These are phyloP conservation scores for Cotoneaster glaucophyllus DNA, from an alignment of 306 rosid species.

Conservation along the genomic window DNA sequence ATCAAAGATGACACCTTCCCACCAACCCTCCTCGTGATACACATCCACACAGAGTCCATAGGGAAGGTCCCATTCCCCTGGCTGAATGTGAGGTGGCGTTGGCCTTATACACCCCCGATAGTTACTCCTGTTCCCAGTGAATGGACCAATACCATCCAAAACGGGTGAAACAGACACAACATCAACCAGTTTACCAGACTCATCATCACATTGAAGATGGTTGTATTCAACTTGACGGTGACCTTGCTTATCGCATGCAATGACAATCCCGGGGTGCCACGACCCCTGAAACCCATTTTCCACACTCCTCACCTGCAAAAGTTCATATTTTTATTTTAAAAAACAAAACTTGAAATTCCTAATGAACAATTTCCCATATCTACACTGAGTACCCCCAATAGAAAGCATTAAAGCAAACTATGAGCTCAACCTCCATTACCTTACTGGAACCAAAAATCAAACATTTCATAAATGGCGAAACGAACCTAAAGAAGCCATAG, in stretches of 20 bases:
- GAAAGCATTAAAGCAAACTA: neutral
- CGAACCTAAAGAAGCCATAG: neutral
- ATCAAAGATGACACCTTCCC: slow-evolving; percentile 94
- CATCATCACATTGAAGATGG: slow-evolving; percentile 39
- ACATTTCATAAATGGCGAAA: neutral
- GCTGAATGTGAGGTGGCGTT: slow-evolving; percentile 32
- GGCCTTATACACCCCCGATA: slow-evolving; percentile 62
- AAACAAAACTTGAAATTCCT: neutral
- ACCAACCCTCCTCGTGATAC: slow-evolving; percentile 65
- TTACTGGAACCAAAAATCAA: neutral
- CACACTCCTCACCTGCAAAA: slow-evolving; percentile 65
- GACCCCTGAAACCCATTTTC: slow-evolving; percentile 83
- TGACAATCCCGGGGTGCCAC: slow-evolving; percentile 66
- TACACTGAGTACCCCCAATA: neutral
- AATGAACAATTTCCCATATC: neutral
- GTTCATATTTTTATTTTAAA: neutral
- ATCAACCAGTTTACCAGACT: slow-evolving; percentile 25
- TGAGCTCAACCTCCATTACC: neutral
- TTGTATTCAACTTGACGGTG: slow-evolving; percentile 47
- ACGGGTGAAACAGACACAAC: slow-evolving; percentile 37
- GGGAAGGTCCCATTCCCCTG: slow-evolving; percentile 23
- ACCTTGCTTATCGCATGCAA: slow-evolving; percentile 27
- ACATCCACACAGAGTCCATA: slow-evolving; percentile 84
- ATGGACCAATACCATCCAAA: slow-evolving; percentile 35
- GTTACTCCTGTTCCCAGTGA: neutral